Conservation (phyloP, 78 protist species). For the Dictyostelium brefeldianum region DNA sequence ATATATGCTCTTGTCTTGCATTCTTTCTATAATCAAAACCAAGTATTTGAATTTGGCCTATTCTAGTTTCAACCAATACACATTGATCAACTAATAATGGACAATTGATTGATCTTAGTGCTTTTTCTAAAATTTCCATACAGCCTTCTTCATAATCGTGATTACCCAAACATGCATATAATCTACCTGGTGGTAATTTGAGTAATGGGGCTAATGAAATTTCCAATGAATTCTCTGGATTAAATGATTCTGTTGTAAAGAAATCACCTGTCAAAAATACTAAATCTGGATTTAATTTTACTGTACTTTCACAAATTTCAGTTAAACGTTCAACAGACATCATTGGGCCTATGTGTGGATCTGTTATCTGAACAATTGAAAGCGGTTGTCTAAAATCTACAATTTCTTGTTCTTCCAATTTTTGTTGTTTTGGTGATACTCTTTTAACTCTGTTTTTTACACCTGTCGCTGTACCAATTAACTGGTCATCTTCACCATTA, state of each 20-base stretch:
- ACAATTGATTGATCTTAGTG: slow-evolving; percentile 9
- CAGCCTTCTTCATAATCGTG: slow-evolving; percentile 88
- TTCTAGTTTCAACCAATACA: slow-evolving; percentile 71
- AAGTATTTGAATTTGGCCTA: slow-evolving; percentile 80
- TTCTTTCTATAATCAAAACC: slow-evolving; percentile 76
- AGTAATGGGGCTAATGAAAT: slow-evolving; percentile 74
- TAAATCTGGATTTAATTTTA: slow-evolving; percentile 83
- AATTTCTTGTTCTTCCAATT: slow-evolving; percentile 6
- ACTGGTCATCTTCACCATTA: slow-evolving; percentile 36
- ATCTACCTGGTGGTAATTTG: slow-evolving; percentile 62
- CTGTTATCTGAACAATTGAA: slow-evolving; percentile 83
- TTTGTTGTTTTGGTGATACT: slow-evolving; percentile 6
- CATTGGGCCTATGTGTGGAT: slow-evolving; percentile 88
- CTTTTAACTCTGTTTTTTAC: slow-evolving; percentile 17
- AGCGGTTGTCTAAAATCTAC: slow-evolving; percentile 70
- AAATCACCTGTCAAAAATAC: slow-evolving; percentile 86
- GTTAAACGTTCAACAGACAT: slow-evolving; percentile 81
- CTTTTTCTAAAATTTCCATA: slow-evolving; percentile 43
- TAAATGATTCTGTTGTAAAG: slow-evolving; percentile 69
- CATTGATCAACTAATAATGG: slow-evolving; percentile 55
- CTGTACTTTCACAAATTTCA: slow-evolving; percentile 79
- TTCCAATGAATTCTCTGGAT: slow-evolving; percentile 30
- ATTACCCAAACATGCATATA: slow-evolving; percentile 82
- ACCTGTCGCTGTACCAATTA: neutral
- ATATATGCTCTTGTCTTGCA: slow-evolving; percentile 50